Base-by-base conservation (phyloP, 2,329 filamentous ascomycete species). In the Hypoxylon sp. region DNA sequence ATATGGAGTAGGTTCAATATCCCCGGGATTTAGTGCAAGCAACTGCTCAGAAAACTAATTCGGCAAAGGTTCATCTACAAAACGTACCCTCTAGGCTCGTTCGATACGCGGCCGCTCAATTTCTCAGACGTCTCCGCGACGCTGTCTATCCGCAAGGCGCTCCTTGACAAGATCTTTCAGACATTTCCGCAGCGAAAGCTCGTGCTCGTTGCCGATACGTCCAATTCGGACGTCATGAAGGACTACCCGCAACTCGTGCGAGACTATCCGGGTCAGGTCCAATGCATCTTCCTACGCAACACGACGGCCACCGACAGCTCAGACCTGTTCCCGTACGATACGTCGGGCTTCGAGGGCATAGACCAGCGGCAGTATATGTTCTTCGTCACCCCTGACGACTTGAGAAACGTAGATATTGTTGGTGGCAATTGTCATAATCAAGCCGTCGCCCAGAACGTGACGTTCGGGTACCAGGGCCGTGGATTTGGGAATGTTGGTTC, bases 261-360 rank as follows among this genome's bases (percentile, higher is more conserved):
- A 49, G 84, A 90, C 64, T 91, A 87, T 72, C 91, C 91, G 0
- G 83, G 84, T 14, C 90, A 93, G 73, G 90, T 94, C 3, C 88
- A 91, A 71, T 94, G 91, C 77, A 93, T 94, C 71, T 87, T 92
- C 70, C 80, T 95, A 20, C 86, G 92, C 57, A 94, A 94, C 78
- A 92, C 90, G 0, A 87, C 84, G 7, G 83, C 88, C 0, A 93
- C 91, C 0, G 91, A 94, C 69, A 69, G 77, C 0, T 83, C 81
- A 0, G 87, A 92, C 76, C 83, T 84, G 66, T 93, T 93, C 77
- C 91, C 92, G 0, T 94, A 94, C 77, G 85, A 93, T 72, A 94
- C 91, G 0, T 82, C 81, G 20, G 89, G 88, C 0, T 94, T 94
- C 79, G 81, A 91, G 78, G 84, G 80, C 2, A 74, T 94, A 44